These are phyloP conservation scores for Botrytis porri DNA, from an alignment of 2,329 filamentous ascomycete species.

Conservation along the genomic window DNA sequence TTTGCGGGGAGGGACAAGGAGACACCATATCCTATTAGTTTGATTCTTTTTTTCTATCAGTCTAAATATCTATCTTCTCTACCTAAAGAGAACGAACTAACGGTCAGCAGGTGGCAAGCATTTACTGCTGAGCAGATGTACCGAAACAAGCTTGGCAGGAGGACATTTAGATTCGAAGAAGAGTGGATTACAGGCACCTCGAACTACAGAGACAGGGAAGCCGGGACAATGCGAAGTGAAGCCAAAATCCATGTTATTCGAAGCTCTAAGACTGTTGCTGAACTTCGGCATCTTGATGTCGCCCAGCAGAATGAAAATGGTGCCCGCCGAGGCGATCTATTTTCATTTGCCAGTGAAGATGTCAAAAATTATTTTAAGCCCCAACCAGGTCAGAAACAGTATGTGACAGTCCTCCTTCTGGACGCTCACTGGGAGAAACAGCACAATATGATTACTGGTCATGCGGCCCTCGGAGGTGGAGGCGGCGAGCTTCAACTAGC, in stretches of 20 bases:
- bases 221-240: constrained; percentile 78
- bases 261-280: constrained; percentile 76
- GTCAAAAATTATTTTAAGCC: constrained; percentile 75
- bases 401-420: constrained; percentile 81
- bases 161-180: constrained; percentile 88
- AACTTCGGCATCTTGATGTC: constrained; percentile 73
- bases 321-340: constrained; percentile 70
- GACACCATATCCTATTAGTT: background rate
- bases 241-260: constrained; percentile 86
- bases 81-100: background rate
- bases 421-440: constrained; percentile 84
- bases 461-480: constrained; percentile 79
- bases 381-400: constrained; percentile 74
- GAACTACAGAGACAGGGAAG: constrained; percentile 69
- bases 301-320: constrained; percentile 75
- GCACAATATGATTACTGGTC: constrained; percentile 68
- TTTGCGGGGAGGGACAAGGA: background rate
- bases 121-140: constrained; percentile 97
- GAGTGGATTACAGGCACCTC: constrained; percentile 86
- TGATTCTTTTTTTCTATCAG: background rate
- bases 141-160: constrained; percentile 79
- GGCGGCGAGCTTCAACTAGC: constrained; percentile 74
- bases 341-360: constrained; percentile 72
- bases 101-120: constrained; percentile 67
- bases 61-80: background rate